Percentiles rank a stretch among this genome's conserved stretches.
Conservation (phyloP, 1,284 basidiomycete genomes). For the Sporisorium iseilematis-ciliati region DNA sequence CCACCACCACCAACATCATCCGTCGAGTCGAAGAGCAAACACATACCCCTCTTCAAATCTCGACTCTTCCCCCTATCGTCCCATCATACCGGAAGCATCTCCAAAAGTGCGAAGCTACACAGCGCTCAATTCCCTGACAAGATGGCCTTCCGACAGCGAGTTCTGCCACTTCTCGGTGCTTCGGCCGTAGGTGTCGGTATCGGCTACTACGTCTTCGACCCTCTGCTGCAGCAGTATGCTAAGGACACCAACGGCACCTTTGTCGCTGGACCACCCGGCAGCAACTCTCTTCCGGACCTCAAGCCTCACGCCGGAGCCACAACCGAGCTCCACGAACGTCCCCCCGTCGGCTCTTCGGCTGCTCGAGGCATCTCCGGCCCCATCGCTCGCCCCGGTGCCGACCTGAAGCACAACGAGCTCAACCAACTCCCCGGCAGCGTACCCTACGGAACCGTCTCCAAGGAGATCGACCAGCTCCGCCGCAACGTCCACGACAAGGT, state of each 20-base stretch:
- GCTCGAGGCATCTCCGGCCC: slow-evolving; percentile 46
- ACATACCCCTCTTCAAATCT: background rate
- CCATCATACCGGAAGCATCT: background rate
- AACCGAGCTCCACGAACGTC: slow-evolving; percentile 44
- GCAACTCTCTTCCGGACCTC: slow-evolving; percentile 42
- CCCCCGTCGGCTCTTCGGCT: slow-evolving; percentile 46
- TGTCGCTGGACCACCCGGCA: slow-evolving; percentile 32
- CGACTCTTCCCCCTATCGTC: slow-evolving; percentile 3
- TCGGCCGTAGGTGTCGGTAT: slow-evolving; percentile 51
- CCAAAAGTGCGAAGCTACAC: background rate
- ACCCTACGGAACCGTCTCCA: slow-evolving; percentile 47
- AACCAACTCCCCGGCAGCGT: slow-evolving; percentile 35
- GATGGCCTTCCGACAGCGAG: slow-evolving; percentile 51
- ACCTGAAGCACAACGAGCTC: slow-evolving; percentile 42
- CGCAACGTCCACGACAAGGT: slow-evolving; percentile 38
- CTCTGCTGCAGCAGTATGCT: slow-evolving; percentile 47
- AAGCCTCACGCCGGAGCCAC: slow-evolving; percentile 31
- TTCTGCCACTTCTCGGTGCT: slow-evolving; percentile 45
- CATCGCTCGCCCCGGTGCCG: slow-evolving; percentile 39
- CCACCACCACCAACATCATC: slow-evolving; percentile 9
- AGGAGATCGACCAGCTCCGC: slow-evolving; percentile 36
- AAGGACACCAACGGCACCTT: slow-evolving; percentile 54
- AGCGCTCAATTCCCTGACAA: background rate
- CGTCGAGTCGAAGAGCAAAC: slow-evolving; percentile 4
- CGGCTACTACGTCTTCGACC: slow-evolving; percentile 56